These are phyloP conservation scores for Asterochloris erici DNA, from an alignment of 139 green algal species.

Conservation along the genomic window DNA sequence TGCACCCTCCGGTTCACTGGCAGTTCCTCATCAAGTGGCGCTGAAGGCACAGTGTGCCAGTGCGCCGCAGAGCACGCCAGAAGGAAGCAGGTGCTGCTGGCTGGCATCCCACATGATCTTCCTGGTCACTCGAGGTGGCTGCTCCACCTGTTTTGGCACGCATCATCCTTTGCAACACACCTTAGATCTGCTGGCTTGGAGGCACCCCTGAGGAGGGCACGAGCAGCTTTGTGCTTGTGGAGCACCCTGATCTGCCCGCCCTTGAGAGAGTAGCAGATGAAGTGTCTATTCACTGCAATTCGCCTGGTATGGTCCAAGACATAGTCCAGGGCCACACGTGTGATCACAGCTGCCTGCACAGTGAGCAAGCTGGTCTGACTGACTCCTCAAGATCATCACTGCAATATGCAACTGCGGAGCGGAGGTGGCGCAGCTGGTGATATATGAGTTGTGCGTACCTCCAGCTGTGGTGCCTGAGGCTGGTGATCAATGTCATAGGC, in stretches of 20 bases:
- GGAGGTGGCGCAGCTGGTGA: not conserved
- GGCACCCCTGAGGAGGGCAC: conserved; percentile 72
- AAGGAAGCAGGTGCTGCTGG: too few species aligned
- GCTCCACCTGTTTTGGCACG: too few species aligned
- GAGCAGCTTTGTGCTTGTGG: conserved; percentile 40
- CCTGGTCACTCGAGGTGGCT: too few species aligned
- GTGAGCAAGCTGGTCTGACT: not conserved
- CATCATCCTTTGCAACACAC: conserved; percentile 7
- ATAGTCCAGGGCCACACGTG: conserved; percentile 40
- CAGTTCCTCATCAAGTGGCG: too few species aligned
- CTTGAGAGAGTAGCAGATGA: conserved; percentile 80
- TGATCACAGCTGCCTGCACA: conserved; percentile 52
- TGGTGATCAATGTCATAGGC: conserved; percentile 15
- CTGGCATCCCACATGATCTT: too few species aligned
- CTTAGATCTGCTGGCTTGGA: conserved; percentile 43
- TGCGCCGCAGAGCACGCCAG: too few species aligned
- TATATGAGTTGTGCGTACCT: conserved; percentile 23
- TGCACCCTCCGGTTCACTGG: too few species aligned
- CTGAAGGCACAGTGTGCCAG: too few species aligned
- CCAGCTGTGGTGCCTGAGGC: conserved; percentile 34
- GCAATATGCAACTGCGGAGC: not conserved
- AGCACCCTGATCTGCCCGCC: conserved; percentile 74
- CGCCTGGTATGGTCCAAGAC: conserved; percentile 31
- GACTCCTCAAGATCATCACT: not conserved
- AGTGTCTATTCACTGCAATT: conserved; percentile 60